phyloP scores from a whole-genome alignment of 768 basidiomycete species.

The Sarcomyxa edulis region DNA sequence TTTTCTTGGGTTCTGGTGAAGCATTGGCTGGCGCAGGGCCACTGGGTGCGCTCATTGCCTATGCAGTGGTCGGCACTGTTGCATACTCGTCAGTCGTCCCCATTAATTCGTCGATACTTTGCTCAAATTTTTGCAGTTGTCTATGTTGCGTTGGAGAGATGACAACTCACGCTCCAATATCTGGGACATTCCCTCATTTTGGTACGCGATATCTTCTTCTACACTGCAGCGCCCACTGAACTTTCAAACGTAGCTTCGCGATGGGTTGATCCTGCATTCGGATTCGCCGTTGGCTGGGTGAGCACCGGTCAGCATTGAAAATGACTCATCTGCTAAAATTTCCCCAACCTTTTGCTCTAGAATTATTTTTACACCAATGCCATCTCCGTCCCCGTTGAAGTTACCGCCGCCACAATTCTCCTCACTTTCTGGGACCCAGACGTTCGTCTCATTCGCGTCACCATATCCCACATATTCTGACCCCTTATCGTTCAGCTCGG shows the following conservation, averaged over 20 bases:
- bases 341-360: slow-evolving; percentile 10
- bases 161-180: slow-evolving; percentile 76
- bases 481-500: slow-evolving; percentile 24
- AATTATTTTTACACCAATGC: slow-evolving; percentile 36
- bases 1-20: slow-evolving; percentile 67
- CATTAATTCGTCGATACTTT: background rate
- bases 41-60: slow-evolving; percentile 60
- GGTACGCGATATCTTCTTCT: slow-evolving; percentile 26
- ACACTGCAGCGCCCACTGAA: background rate
- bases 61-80: slow-evolving; percentile 58
- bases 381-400: slow-evolving; percentile 69
- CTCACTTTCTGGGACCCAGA: slow-evolving; percentile 69
- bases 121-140: slow-evolving; percentile 27
- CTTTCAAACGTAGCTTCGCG: slow-evolving; percentile 32
- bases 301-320: slow-evolving; percentile 9
- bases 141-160: slow-evolving; percentile 71
- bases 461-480: slow-evolving; percentile 1
- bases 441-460: slow-evolving; percentile 25
- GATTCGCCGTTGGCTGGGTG: slow-evolving; percentile 55
- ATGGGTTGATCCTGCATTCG: slow-evolving; percentile 56
- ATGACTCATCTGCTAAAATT: background rate
- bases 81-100: slow-evolving; percentile 52
- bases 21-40: slow-evolving; percentile 60
- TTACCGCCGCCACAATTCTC: slow-evolving; percentile 66
- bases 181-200: slow-evolving; percentile 74